These are phyloP conservation scores for carrot (Daucus carota) DNA, from an alignment of 129 eudicot species.

Conservation along the genomic window DNA sequence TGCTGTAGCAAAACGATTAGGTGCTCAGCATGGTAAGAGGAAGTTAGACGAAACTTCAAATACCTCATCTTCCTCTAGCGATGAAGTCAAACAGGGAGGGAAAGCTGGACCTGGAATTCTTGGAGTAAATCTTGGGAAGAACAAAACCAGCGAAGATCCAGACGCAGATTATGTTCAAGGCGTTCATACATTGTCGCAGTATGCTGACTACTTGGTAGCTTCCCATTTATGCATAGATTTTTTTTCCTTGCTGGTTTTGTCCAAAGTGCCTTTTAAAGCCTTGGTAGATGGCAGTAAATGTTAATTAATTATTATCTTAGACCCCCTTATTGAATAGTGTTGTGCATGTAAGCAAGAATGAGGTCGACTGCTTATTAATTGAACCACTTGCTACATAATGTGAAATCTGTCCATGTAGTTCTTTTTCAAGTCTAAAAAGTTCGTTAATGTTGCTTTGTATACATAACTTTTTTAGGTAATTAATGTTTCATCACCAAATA, in stretches of 20 bases:
- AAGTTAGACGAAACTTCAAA: slow-evolving; percentile 80
- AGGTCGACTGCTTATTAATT: neutral
- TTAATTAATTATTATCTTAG: neutral
- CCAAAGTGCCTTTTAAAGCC: neutral
- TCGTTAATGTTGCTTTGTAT: neutral
- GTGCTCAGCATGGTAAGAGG: slow-evolving; percentile 98
- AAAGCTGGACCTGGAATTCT: slow-evolving; percentile 99
- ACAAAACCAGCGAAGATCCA: slow-evolving; percentile 95
- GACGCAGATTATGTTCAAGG: slow-evolving; percentile 98
- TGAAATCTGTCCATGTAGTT: neutral
- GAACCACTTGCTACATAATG: neutral
- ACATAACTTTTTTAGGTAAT: slow-evolving; percentile 42
- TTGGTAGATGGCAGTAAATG: neutral
- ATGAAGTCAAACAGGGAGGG: slow-evolving; percentile 84
- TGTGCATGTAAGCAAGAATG: neutral
- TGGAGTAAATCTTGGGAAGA: slow-evolving; percentile 94
- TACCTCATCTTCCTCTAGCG: slow-evolving; percentile 43
- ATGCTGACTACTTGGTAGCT: slow-evolving; percentile 97
- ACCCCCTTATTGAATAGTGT: slow-evolving; percentile 2
- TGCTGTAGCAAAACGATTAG: slow-evolving; percentile 93
- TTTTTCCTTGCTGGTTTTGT: neutral
- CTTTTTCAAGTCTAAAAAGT: neutral
- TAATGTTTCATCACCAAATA: slow-evolving; percentile 91
- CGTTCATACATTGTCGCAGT: slow-evolving; percentile 95
- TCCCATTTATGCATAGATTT: neutral